A percentile compares a stretch with the other conserved stretches of the same genome.
Evolutionary conservation across 306 rosid genomes (phyloP).

Genomic region (Urtica urens): DNA sequence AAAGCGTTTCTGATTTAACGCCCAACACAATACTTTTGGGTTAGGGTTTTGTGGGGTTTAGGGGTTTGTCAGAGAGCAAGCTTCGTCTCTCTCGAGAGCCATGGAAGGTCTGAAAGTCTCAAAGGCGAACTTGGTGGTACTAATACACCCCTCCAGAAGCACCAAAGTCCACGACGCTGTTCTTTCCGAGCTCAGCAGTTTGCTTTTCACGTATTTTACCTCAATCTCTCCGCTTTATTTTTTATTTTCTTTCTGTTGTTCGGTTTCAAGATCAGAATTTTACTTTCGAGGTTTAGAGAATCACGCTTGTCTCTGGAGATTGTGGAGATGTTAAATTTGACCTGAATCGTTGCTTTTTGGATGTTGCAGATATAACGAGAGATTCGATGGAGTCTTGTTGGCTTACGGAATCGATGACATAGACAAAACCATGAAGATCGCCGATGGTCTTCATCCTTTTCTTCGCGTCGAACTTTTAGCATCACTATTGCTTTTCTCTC

Average conservation of each 20-base stretch:
- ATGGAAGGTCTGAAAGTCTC: conserved; percentile 82
- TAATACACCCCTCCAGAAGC: conserved; percentile 55
- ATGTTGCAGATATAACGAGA: conserved; percentile 43
- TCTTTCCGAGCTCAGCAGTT: conserved; percentile 54
- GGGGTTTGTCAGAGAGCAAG: background rate
- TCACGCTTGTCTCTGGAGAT: background rate
- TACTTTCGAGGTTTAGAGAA: background rate
- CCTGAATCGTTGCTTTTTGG: conserved; percentile 5
- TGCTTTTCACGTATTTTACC: conserved; percentile 48
- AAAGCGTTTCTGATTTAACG: background rate
- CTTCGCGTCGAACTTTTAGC: conserved; percentile 44
- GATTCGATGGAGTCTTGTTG: conserved; percentile 63
- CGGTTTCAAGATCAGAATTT: background rate
- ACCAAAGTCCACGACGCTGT: conserved; percentile 37
- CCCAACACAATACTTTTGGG: background rate
- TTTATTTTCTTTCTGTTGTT: background rate
- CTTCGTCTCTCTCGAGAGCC: background rate
- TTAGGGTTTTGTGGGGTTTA: conserved; percentile 1
- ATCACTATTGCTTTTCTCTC: conserved; percentile 56
- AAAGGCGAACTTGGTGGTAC: conserved; percentile 38
- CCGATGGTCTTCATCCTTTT: conserved; percentile 34
- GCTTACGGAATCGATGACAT: conserved; percentile 48
- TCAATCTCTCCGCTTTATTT: background rate
- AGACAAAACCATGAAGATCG: conserved; percentile 30
- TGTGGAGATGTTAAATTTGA: background rate